phyloP scores from a whole-genome alignment of 768 basidiomycete species.

The Leccinum uliginosum region DNA sequence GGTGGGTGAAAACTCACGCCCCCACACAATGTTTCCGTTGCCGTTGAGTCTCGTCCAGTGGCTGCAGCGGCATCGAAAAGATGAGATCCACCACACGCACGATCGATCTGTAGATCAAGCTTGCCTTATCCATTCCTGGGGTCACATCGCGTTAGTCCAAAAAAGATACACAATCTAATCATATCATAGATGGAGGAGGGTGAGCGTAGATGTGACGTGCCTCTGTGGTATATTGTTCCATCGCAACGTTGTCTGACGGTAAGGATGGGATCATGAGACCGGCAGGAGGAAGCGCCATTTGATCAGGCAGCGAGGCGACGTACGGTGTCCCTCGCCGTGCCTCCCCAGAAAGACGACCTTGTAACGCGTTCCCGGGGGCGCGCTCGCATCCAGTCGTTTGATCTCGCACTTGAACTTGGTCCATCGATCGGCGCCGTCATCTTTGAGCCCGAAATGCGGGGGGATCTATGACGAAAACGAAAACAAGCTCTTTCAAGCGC shows the following conservation, averaged over 20 bases:
- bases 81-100: neutral
- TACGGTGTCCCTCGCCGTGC: conserved; percentile 74
- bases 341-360: conserved; percentile 64
- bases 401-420: conserved; percentile 38
- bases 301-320: conserved; percentile 31
- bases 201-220: conserved; percentile 18
- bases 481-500: neutral
- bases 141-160: neutral
- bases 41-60: conserved; percentile 61
- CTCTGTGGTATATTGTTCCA: conserved; percentile 56
- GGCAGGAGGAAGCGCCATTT: neutral
- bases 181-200: neutral
- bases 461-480: conserved; percentile 41
- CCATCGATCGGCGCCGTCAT: conserved; percentile 51
- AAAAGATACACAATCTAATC: neutral
- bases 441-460: conserved; percentile 54
- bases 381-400: conserved; percentile 39
- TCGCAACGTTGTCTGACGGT: conserved; percentile 64
- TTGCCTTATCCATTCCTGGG: conserved; percentile 59
- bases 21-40: conserved; percentile 68
- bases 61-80: neutral
- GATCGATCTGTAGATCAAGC: conserved; percentile 14
- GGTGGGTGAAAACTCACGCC: conserved; percentile 46
- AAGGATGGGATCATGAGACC: conserved; percentile 40
- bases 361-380: conserved; percentile 39